These are phyloP conservation scores for Cercospora brassicicola DNA, from an alignment of 2,329 filamentous ascomycete species.

Conservation along the genomic window DNA sequence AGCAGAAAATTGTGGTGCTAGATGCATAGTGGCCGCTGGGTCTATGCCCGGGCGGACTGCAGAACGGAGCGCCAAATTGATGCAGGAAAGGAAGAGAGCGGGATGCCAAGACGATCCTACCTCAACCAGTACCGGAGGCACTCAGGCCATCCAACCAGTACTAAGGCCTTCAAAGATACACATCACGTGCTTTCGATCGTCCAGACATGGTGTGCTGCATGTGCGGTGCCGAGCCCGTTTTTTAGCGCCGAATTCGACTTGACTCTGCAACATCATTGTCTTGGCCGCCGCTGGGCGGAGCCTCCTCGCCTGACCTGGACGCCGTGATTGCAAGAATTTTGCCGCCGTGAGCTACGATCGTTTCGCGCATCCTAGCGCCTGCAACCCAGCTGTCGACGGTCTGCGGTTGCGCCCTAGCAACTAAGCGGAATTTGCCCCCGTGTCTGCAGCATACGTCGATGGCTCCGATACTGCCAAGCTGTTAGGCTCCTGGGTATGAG, in stretches of 20 bases:
- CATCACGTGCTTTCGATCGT: not conserved
- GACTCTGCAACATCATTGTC: conserved; percentile 2
- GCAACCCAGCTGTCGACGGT: not conserved
- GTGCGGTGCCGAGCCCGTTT: conserved; percentile 11
- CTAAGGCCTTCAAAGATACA: not conserved
- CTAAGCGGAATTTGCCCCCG: conserved; percentile 2
- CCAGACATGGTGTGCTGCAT: not conserved
- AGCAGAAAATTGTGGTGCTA: not conserved
- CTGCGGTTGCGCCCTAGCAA: not conserved
- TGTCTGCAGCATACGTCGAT: conserved; percentile 13
- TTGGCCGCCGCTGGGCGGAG: conserved; percentile 16
- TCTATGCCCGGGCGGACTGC: conserved; percentile 9
- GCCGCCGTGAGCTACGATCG: conserved; percentile 6
- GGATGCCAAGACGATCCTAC: conserved; percentile 1
- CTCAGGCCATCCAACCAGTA: not conserved
- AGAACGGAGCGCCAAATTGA: not conserved
- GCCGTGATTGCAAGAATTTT: conserved; percentile 15
- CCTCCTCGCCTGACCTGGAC: conserved; percentile 3
- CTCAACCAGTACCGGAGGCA: not conserved
- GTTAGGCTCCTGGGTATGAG: conserved; percentile 5
- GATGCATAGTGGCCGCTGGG: not conserved
- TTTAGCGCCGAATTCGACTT: conserved; percentile 9
- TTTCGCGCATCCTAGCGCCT: conserved; percentile 7
- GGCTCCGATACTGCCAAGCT: conserved; percentile 12
- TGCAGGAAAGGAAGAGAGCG: conserved; percentile 1